phyloP scores from a whole-genome alignment of 768 basidiomycete genomes.

The Boletus huronensis region DNA sequence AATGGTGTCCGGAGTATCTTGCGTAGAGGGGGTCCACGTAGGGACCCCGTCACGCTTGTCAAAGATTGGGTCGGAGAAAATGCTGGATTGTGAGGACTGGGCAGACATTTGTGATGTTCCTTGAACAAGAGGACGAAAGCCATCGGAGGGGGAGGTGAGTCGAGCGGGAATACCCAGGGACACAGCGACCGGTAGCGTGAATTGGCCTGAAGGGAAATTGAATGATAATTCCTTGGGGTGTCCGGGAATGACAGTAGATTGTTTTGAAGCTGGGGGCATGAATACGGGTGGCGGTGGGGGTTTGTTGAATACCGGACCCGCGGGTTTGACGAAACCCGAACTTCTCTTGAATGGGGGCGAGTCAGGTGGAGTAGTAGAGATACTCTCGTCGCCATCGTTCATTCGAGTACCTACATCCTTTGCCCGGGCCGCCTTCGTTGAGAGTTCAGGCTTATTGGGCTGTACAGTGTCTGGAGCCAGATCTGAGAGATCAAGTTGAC shows the following conservation, averaged over 20 bases:
- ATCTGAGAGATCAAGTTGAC: conserved; percentile 58
- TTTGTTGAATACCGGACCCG: conserved; percentile 60
- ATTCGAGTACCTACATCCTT: conserved; percentile 4
- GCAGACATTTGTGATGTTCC: conserved; percentile 37
- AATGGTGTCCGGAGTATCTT: conserved; percentile 53
- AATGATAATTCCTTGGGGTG: conserved; percentile 31
- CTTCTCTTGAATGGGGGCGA: conserved; percentile 43
- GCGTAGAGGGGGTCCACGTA: conserved; percentile 57
- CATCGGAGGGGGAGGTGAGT: conserved; percentile 27
- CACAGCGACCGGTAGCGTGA: conserved; percentile 44
- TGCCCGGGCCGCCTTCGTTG: conserved; percentile 15
- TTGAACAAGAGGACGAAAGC: conserved; percentile 18
- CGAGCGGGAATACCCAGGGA: conserved; percentile 42
- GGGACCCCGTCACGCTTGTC: conserved; percentile 43
- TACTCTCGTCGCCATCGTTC: conserved; percentile 33
- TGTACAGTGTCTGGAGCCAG: conserved; percentile 43
- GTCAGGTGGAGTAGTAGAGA: conserved; percentile 54
- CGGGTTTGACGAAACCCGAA: conserved; percentile 31
- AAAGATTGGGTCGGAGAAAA: conserved; percentile 50
- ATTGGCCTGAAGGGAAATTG: conserved; percentile 36
- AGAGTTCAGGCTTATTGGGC: conserved; percentile 12
- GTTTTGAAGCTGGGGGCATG: conserved; percentile 23
- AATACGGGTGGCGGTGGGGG: conserved; percentile 33
- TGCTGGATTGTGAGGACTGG: conserved; percentile 54
- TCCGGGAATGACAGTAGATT: conserved; percentile 2